Percentiles rank a stretch among this genome's conserved stretches.
Conservation (phyloP, 257 asterid genomes). For the Anisodus tanguticus region DNA sequence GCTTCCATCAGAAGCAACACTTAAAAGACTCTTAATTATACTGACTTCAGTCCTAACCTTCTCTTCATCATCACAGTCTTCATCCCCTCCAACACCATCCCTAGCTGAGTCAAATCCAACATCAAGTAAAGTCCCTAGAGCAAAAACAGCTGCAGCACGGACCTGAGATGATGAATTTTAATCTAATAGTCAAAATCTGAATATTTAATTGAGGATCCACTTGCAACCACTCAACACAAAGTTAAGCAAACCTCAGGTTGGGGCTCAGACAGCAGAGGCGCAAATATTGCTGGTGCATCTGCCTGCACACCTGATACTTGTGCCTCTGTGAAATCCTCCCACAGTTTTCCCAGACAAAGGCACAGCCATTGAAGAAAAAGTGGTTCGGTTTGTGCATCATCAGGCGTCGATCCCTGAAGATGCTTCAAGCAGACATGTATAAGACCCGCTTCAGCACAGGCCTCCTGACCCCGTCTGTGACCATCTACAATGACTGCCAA, state of each 20-base stretch:
- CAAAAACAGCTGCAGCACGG: slow-evolving; percentile 93
- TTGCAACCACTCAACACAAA: slow-evolving; percentile 9
- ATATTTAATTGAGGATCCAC: neutral
- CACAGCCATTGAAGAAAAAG: slow-evolving; percentile 98
- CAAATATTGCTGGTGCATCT: slow-evolving; percentile 80
- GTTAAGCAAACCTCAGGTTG: slow-evolving; percentile 83
- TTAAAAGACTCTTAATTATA: slow-evolving; percentile 72
- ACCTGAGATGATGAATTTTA: slow-evolving; percentile 56
- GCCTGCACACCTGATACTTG: slow-evolving; percentile 85
- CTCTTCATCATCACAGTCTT: slow-evolving; percentile 78
- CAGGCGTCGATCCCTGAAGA: slow-evolving; percentile 76
- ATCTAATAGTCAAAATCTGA: neutral
- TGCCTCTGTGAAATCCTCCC: slow-evolving; percentile 96
- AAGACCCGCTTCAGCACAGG: slow-evolving; percentile 84
- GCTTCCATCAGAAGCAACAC: slow-evolving; percentile 93
- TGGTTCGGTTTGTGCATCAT: slow-evolving; percentile 87
- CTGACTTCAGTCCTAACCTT: slow-evolving; percentile 77
- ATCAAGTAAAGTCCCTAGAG: slow-evolving; percentile 85
- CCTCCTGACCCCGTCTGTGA: slow-evolving; percentile 92
- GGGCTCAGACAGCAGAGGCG: slow-evolving; percentile 88
- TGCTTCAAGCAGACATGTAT: slow-evolving; percentile 81
- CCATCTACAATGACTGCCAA: slow-evolving; percentile 97
- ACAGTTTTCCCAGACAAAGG: slow-evolving; percentile 90
- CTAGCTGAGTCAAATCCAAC: slow-evolving; percentile 70
- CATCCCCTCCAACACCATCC: slow-evolving; percentile 79